These are phyloP conservation scores for Malus fusca DNA, from an alignment of 306 rosid species.

Conservation along the genomic window DNA sequence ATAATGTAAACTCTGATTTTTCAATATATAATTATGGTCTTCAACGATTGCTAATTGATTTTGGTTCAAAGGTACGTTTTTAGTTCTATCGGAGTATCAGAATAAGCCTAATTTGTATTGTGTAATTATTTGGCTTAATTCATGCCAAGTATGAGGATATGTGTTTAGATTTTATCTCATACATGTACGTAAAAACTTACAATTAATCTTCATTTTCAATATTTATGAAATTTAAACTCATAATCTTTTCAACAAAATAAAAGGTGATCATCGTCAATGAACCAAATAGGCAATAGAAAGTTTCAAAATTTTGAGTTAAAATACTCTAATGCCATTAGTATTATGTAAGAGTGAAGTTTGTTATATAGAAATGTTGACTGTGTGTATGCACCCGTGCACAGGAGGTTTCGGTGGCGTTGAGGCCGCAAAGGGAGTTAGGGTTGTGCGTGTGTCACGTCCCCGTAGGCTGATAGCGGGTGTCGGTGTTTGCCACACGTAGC, in stretches of 20 bases:
- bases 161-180: not conserved
- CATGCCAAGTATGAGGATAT: not conserved
- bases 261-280: not conserved
- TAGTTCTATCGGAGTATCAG: not conserved
- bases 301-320: not conserved
- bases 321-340: not conserved
- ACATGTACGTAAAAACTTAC: no score
- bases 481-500: slow-evolving; percentile 57
- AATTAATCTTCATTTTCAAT: not conserved
- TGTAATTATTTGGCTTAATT: not conserved
- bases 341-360: not conserved
- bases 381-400: slow-evolving; percentile 29
- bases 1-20: not conserved
- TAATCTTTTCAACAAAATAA: not conserved
- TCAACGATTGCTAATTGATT: not conserved
- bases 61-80: not conserved
- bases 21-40: not conserved
- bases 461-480: slow-evolving; percentile 50
- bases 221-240: not conserved
- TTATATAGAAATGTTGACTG: slow-evolving; percentile 7
- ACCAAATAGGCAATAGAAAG: not conserved
- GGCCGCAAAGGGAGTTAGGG: not conserved
- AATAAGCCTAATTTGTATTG: not conserved
- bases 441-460: not conserved
- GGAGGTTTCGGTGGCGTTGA: slow-evolving; percentile 23